phyloP scores from a whole-genome alignment of 164 flowering plant genomes.

The Santalum album region DNA sequence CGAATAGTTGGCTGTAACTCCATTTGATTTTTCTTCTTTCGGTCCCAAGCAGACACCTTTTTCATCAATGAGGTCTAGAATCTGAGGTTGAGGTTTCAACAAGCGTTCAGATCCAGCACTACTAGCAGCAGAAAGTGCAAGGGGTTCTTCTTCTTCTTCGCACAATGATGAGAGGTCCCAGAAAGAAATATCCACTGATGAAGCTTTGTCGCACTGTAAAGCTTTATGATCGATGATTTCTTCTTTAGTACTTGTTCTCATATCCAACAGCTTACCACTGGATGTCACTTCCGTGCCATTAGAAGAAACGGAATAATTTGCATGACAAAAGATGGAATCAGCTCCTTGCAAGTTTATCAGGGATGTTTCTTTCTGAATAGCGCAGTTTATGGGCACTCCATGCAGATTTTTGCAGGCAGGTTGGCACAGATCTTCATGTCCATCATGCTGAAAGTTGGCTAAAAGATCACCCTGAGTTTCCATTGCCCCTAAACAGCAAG shows the following conservation, averaged over 20 bases:
- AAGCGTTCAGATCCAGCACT: conserved; percentile 6
- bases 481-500: conserved; percentile 1
- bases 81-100: conserved; percentile 3
- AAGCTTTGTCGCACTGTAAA: not conserved
- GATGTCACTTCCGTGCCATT: not conserved
- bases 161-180: conserved; percentile 14
- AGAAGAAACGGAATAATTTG: not conserved
- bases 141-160: conserved; percentile 9
- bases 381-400: not conserved
- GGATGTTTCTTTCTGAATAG: not conserved
- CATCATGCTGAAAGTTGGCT: not conserved
- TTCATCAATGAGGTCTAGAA: conserved; percentile 11
- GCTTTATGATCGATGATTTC: not conserved
- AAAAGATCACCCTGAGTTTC: conserved; percentile 2
- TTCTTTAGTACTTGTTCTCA: conserved; percentile 1
- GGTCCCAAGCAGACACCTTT: conserved; percentile 1
- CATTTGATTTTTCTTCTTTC: conserved; percentile 4
- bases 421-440: conserved; percentile 4
- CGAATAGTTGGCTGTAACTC: not conserved
- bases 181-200: conserved; percentile 15
- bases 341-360: not conserved
- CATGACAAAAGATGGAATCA: not conserved
- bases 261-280: not conserved
- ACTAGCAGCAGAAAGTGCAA: conserved; percentile 5
- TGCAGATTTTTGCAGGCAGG: conserved; percentile 1